phyloP scores from a whole-genome alignment of 768 basidiomycete genomes.

The Hygrophoropsis aurantiaca region DNA sequence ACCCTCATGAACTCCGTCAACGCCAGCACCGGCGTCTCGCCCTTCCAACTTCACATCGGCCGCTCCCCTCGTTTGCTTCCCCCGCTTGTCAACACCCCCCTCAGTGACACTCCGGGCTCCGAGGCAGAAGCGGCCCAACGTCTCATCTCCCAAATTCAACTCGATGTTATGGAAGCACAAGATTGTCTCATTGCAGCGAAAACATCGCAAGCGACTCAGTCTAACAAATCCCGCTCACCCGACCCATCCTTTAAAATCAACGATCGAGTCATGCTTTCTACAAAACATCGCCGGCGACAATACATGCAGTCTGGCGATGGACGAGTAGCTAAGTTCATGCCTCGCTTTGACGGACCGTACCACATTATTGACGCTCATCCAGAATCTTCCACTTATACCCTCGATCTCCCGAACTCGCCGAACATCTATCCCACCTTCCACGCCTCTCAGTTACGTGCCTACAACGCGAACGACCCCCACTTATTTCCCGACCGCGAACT shows the following conservation, averaged over 20 bases:
- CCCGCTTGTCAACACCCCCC: slow-evolving; percentile 2
- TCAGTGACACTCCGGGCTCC: background rate
- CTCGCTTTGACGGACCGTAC: slow-evolving; percentile 10
- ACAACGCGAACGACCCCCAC: background rate
- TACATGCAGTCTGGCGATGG: slow-evolving; percentile 14
- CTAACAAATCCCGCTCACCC: slow-evolving; percentile 11
- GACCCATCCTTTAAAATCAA: slow-evolving; percentile 18
- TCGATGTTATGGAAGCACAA: slow-evolving; percentile 19
- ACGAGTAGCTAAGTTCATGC: slow-evolving; percentile 28
- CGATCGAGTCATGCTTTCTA: slow-evolving; percentile 26
- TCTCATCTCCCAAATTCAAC: too few relatives aligned
- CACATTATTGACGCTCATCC: slow-evolving; percentile 5
- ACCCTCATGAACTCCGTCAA: slow-evolving; percentile 33
- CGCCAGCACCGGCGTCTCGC: slow-evolving; percentile 27
- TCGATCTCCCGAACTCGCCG: slow-evolving; percentile 15
- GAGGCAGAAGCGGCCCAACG: background rate
- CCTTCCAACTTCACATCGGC: slow-evolving; percentile 29
- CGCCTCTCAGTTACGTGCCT: slow-evolving; percentile 15
- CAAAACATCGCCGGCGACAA: slow-evolving; percentile 14
- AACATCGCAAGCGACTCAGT: slow-evolving; percentile 13
- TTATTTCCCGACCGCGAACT: background rate
- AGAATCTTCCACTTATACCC: slow-evolving; percentile 1
- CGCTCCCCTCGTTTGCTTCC: slow-evolving; percentile 20
- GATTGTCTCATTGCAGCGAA: slow-evolving; percentile 22
- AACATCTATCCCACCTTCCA: slow-evolving; percentile 25